These are phyloP conservation scores for Solanum lignicaule DNA, from an alignment of 257 asterid genomes.

Conservation along the genomic window DNA sequence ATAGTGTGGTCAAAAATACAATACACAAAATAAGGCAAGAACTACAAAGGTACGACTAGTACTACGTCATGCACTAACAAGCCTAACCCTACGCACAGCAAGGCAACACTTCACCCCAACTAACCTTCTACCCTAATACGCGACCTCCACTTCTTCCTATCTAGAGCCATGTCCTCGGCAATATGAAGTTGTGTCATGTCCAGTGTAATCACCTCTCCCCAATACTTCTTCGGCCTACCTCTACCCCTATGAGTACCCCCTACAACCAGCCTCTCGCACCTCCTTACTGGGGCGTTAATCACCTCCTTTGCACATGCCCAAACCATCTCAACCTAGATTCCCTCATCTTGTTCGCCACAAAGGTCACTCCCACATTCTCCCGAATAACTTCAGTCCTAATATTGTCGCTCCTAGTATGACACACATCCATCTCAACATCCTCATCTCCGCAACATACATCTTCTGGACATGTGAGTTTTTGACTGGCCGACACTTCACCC, in stretches of 20 bases:
- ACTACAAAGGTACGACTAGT: not conserved
- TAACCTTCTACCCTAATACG: not conserved
- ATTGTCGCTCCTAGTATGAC: not conserved
- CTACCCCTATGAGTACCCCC: not conserved
- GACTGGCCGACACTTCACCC: not conserved
- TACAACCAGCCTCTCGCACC: not conserved
- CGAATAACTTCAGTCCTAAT: not conserved
- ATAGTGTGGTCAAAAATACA: not conserved
- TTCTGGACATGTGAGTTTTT: not conserved
- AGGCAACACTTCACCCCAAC: not conserved
- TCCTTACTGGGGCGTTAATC: not conserved
- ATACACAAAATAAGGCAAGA: not conserved
- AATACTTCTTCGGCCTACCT: not conserved
- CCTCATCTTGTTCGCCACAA: not conserved
- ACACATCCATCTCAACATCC: not conserved
- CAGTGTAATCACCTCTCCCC: not conserved
- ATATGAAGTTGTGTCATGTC: not conserved
- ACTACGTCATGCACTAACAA: not conserved
- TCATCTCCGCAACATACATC: not conserved
- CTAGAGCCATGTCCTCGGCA: not conserved
- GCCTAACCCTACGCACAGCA: not conserved
- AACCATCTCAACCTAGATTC: not conserved
- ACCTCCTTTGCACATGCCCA: not conserved
- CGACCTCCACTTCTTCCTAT: not conserved
- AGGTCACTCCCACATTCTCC: not conserved